A percentile compares a stretch with the other conserved stretches of the same genome.
Evolutionary conservation across 108 stramenopile species (phyloP).

Genomic region (Epithemia pelagica): DNA sequence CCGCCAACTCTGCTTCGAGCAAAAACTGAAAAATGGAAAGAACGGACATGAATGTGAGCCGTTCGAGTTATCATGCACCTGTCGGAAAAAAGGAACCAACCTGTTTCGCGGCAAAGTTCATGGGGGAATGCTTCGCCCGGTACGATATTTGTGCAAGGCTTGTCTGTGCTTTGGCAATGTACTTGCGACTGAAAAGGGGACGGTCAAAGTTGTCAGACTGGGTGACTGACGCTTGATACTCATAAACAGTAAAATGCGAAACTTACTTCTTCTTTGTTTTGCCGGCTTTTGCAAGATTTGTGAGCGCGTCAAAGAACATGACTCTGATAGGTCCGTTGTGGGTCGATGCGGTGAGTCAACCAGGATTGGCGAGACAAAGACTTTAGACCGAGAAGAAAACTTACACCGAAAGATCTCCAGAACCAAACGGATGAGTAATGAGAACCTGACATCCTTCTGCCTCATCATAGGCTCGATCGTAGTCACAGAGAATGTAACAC

Average conservation of each 20-base stretch:
- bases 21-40: too few relatives aligned
- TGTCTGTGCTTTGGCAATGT: neutral
- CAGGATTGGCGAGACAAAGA: too few relatives aligned
- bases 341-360: too few relatives aligned
- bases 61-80: neutral
- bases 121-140: neutral
- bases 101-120: neutral
- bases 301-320: neutral
- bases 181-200: neutral
- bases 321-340: neutral
- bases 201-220: neutral
- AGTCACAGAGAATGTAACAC: neutral
- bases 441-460: neutral
- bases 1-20: neutral
- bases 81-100: neutral
- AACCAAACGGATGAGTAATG: neutral
- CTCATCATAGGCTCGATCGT: neutral
- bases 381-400: neutral
- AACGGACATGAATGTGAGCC: too few relatives aligned
- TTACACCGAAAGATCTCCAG: neutral
- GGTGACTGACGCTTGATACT: neutral
- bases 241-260: too few relatives aligned
- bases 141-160: neutral
- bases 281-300: neutral
- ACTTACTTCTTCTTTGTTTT: neutral